Base-by-base conservation (phyloP, 257 asterid genomes). In the Striga asiatica region DNA sequence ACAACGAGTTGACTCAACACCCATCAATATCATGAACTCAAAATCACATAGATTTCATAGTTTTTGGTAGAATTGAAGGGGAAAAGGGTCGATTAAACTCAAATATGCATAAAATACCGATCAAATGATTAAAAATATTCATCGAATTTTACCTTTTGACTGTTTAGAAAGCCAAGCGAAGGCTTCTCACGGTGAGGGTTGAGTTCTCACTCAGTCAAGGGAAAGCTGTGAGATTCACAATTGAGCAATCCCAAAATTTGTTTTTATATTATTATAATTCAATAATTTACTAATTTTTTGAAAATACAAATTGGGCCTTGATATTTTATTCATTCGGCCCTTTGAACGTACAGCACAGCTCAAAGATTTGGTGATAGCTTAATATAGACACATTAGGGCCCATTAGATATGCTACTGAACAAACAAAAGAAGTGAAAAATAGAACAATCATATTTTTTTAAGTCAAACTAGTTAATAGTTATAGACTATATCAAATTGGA, bases 81-180 rank as follows among this genome's bases (percentile, higher is more conserved):
- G 28, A 11, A 48, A 51, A 50, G 5, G 24, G 12, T 11, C 37
- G 59, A 50, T 9, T 12, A 47, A 47, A 11, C 25, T 21, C 2
- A 4, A 32, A 28, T 21, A 23, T 20, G 61, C 56, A 19, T n/a
- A 23, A 57, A 27, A 17, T 58, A 31, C 34, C 32, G 46, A 29
- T 59, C 23, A 45, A 42, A 20, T 8, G 20, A n/a, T n/a, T 22
- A 39, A 39, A 18, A 18, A 28, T 35, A 24, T 37, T 45, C n/a
- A 12, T 1, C 56, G 45, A n/a, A 50, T 47, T 65, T 58, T 58
- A 75, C 80, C 72, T 12, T 71, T 55, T 51, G 62, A 56, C 62
- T 51, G 43, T 49, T 37, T 41, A 58, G 72, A 54, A 50, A 63
- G 48, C 37, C 58, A 20, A 8, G 21, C 5, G 37, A 11, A 29